Conservation (phyloP, 225 moss, liverwort and hornwort species). For the Physcomitrium patens region DNA sequence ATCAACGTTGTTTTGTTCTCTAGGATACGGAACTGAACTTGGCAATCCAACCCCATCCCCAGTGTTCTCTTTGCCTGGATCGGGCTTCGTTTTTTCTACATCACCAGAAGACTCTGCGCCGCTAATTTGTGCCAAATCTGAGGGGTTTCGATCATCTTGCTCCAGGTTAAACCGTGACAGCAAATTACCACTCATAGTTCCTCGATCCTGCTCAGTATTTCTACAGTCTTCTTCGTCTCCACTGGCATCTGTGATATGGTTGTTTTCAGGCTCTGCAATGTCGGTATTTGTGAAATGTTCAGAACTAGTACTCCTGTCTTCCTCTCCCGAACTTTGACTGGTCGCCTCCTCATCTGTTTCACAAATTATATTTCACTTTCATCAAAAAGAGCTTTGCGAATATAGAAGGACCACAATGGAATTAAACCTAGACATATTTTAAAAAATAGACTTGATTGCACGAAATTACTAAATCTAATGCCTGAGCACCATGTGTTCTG, state of each 20-base stretch:
- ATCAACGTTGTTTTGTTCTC: constrained; percentile 25
- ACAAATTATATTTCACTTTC: constrained; percentile 19
- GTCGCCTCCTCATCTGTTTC: constrained; percentile 24
- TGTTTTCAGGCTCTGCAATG: constrained; percentile 23
- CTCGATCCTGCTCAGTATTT: constrained; percentile 19
- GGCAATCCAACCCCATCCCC: constrained; percentile 10
- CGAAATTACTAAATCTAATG: not conserved
- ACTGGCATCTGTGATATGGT: constrained; percentile 1
- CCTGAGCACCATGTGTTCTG: not conserved
- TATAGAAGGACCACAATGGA: constrained; percentile 4
- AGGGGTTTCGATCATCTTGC: constrained; percentile 21
- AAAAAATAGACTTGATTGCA: constrained; percentile 4
- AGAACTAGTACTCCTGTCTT: constrained; percentile 28
- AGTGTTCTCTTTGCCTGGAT: not conserved
- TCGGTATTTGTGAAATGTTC: constrained; percentile 4
- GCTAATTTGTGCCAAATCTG: not conserved
- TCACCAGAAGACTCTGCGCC: constrained; percentile 10
- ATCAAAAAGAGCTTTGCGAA: constrained; percentile 17
- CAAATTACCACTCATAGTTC: constrained; percentile 30
- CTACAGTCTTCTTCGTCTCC: constrained; percentile 26
- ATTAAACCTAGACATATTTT: not conserved
- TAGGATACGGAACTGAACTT: not conserved
- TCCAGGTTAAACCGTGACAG: constrained; percentile 41
- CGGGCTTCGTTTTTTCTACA: not conserved
- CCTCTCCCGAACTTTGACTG: constrained; percentile 23